These are phyloP conservation scores for Trypanosoma grayi DNA, from an alignment of 208 protist species.

Conservation along the genomic window DNA sequence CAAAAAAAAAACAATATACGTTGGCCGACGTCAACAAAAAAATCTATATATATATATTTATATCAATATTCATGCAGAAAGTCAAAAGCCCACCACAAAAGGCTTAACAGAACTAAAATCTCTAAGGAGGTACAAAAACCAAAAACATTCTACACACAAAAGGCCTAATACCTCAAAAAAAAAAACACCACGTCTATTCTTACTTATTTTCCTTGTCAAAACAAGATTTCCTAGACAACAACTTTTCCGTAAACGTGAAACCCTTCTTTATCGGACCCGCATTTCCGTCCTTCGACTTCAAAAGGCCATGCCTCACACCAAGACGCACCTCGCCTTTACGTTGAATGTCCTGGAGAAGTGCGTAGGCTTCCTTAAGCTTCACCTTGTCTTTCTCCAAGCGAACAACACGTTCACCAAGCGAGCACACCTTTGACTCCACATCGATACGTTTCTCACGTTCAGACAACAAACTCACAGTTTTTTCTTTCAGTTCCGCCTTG, in stretches of 20 bases:
- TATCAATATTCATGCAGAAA: too few relatives aligned
- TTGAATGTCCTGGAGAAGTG: slow-evolving; percentile 1
- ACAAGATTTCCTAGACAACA: background rate
- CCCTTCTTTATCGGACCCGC: background rate
- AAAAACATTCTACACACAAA: too few relatives aligned
- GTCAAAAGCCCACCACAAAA: too few relatives aligned
- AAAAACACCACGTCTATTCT: too few relatives aligned
- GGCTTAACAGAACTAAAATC: too few relatives aligned
- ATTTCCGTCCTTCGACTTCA: background rate
- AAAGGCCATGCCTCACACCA: background rate
- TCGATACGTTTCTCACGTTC: background rate
- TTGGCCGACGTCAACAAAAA: too few relatives aligned
- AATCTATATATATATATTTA: too few relatives aligned
- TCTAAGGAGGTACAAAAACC: too few relatives aligned
- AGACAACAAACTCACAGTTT: background rate
- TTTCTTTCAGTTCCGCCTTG: background rate
- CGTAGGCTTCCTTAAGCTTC: slow-evolving; percentile 1
- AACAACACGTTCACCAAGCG: background rate
- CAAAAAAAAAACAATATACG: too few relatives aligned
- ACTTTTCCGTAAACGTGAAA: slow-evolving; percentile 1
- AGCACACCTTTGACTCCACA: background rate
- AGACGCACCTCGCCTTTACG: slow-evolving; percentile 12
- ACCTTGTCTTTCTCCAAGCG: slow-evolving; percentile 5
- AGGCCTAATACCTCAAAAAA: too few relatives aligned
- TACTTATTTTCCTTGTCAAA: too few relatives aligned